Conservation (phyloP, 208 protist genomes). For the Naegleria lovaniensis region DNA sequence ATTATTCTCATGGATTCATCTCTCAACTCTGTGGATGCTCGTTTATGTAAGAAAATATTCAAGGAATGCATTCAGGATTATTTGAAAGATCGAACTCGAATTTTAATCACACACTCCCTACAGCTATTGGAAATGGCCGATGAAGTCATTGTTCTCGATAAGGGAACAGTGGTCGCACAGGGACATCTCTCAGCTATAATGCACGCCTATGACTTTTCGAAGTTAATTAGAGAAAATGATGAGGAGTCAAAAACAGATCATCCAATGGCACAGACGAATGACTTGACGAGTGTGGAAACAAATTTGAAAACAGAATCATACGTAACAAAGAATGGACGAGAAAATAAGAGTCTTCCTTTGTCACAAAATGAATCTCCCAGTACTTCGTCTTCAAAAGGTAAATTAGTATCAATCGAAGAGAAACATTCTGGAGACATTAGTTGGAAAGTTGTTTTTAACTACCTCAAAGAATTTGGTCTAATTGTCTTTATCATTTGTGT, state of each 20-base stretch:
- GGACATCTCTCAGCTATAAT: neutral
- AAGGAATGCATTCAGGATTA: constrained; percentile 7
- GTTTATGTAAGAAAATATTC: constrained; percentile 45
- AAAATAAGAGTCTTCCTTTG: too few relatives aligned
- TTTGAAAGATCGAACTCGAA: neutral
- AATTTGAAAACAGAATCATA: too few relatives aligned
- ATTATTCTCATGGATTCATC: constrained; percentile 10
- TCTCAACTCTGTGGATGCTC: constrained; percentile 22
- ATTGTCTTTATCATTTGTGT: neutral
- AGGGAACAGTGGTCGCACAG: neutral
- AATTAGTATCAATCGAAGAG: neutral
- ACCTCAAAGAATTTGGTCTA: neutral
- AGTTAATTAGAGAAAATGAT: neutral
- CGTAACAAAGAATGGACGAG: too few relatives aligned
- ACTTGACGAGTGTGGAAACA: too few relatives aligned
- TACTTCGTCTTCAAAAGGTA: neutral
- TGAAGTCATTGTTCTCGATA: neutral
- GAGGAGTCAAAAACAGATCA: neutral
- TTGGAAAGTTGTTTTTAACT: neutral
- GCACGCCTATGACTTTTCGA: neutral
- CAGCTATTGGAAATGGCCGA: neutral
- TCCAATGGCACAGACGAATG: neutral
- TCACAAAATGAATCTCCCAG: neutral
- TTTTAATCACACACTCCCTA: neutral
- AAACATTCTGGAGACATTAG: neutral